phyloP scores from a whole-genome alignment of 352 stramenopile species.

The Phytopythium mirpurense region DNA sequence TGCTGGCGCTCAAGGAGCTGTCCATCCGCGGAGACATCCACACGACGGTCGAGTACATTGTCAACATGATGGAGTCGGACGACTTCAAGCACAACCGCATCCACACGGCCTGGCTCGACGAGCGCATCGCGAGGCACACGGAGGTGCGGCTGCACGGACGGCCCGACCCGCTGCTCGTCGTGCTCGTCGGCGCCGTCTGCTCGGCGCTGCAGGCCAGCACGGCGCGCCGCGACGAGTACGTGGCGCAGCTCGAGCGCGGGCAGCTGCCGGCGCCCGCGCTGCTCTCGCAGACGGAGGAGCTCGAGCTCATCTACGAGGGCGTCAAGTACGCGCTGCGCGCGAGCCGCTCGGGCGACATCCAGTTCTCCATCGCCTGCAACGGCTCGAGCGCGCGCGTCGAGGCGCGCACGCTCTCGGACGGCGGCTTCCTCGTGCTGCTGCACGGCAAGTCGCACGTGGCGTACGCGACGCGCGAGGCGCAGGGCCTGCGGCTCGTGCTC shows the following conservation, averaged over 20 bases:
- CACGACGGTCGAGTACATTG: constrained; percentile 99
- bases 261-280: constrained; percentile 91
- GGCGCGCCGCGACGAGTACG: constrained; percentile 64
- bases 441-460: constrained; percentile 96
- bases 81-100: constrained; percentile 99
- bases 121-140: constrained; percentile 93
- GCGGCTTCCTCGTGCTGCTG: constrained; percentile 97
- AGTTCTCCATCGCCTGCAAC: constrained; percentile 91
- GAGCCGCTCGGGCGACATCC: constrained; percentile 86
- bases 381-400: constrained; percentile 90
- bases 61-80: constrained; percentile 98
- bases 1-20: constrained; percentile 98
- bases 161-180: constrained; percentile 81
- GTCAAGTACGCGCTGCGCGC: constrained; percentile 97
- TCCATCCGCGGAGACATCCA: constrained; percentile 99
- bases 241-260: constrained; percentile 81
- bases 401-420: constrained; percentile 96
- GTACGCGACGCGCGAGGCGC: constrained; percentile 92
- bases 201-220: constrained; percentile 79
- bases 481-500: constrained; percentile 89
- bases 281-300: constrained; percentile 72
- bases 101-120: constrained; percentile 98
- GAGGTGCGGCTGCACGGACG: constrained; percentile 83
- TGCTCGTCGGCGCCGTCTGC: constrained; percentile 86
- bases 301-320: constrained; percentile 98